phyloP scores from a whole-genome alignment of 2,329 filamentous ascomycete species.

The Metarhizium robertsii region DNA sequence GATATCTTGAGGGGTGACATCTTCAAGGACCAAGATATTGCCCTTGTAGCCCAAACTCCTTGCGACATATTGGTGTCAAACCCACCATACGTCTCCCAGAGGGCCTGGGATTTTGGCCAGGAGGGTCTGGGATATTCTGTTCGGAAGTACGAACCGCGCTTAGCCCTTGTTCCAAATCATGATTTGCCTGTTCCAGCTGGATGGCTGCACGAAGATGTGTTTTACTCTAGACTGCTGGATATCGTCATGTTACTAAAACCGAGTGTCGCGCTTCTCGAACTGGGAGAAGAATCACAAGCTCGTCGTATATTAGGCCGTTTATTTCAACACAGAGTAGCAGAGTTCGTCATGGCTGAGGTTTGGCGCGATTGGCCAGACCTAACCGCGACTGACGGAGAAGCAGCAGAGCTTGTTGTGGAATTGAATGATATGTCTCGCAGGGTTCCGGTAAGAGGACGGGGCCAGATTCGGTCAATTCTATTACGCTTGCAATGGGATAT shows the following conservation, averaged over 20 bases:
- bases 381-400: constrained; percentile 18
- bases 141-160: constrained; percentile 67
- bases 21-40: constrained; percentile 32
- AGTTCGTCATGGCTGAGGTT: constrained; percentile 43
- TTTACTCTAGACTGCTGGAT: constrained; percentile 58
- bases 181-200: constrained; percentile 18
- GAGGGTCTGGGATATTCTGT: constrained; percentile 59
- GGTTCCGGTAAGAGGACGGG: constrained; percentile 35
- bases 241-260: constrained; percentile 41
- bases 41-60: constrained; percentile 10
- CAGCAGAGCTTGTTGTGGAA: constrained; percentile 13
- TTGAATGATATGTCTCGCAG: constrained; percentile 4
- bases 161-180: constrained; percentile 59
- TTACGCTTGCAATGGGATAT: constrained; percentile 4
- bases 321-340: constrained; percentile 15
- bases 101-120: constrained; percentile 27
- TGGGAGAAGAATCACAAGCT: constrained; percentile 62
- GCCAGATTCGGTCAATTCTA: constrained; percentile 36
- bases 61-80: constrained; percentile 74
- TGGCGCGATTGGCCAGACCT: constrained; percentile 61
- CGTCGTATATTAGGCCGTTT: constrained; percentile 47
- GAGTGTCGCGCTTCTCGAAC: constrained; percentile 56
- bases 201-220: constrained; percentile 40
- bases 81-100: constrained; percentile 76
- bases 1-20: constrained; percentile 40